Evolutionary conservation across 176 grass and related monocot genomes (phyloP), one percentile per base, ranked within the genome.

Genomic region (Cymbopogon citratus): DNA sequence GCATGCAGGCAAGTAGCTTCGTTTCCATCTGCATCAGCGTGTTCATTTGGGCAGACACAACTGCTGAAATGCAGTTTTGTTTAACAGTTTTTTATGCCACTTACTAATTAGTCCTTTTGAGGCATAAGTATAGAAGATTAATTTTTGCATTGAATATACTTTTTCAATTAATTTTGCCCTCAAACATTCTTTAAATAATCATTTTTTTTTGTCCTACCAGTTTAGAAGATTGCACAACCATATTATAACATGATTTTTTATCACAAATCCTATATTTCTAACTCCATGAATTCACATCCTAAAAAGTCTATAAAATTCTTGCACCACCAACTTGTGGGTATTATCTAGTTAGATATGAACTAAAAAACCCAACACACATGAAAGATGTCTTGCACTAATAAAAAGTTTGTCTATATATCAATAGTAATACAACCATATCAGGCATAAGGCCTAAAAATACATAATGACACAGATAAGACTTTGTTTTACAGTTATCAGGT

Each of bases 401-500:
- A 45, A 45, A 43, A 12, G 7, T 36, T 28, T 23, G 2, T 69
- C 13, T 40, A 13, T 69, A 41, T 25, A 26, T 25, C 38, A 70
- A 15, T 43, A 70, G 14, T 7, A 70, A 70, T 13, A 26, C n/a
- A 44, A 26, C 38, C 39, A 71, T 24, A 44, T 16, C 68, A 70
- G 9, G 11, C 11, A 67, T 40, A 45, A 16, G 69, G 40, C 24
- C 41, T 46, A 71, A 48, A 46, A 72, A 11, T 19, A 49, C 25
- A 26, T 2, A 44, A 73, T 49, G 14, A 14, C 43, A 73, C 24
- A 13, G 4, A 41, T 28, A 81, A 29, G 8, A 26, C 12, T 13
- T 82, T 73, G 19, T 57, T 78, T 41, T 25, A 61, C 39, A 65
- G 33, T 64, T 72, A 79, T 66, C 73, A 29, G 59, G 64, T 67